Conservation (phyloP, 306 rosid species). For the Cicer chorassanicum region DNA sequence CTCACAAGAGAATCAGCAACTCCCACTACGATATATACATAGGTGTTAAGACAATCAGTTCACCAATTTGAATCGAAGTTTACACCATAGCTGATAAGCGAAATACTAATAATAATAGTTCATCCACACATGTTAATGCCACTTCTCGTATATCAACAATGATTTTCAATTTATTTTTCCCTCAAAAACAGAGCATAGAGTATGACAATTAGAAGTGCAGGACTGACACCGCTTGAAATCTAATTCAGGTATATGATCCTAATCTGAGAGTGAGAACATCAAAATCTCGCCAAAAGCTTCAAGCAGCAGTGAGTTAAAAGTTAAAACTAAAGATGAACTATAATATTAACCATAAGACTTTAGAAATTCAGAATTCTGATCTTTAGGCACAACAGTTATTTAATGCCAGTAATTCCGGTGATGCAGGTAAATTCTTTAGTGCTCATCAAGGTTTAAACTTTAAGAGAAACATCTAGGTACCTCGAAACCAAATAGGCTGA, state of each 20-base stretch:
- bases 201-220: not conserved
- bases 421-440: not conserved
- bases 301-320: not conserved
- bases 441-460: not conserved
- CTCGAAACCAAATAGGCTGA: constrained; percentile 14
- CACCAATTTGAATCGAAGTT: not conserved
- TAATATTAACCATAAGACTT: not conserved
- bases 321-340: not conserved
- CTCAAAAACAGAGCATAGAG: not conserved
- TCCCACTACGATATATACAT: not conserved
- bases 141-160: constrained; percentile 10
- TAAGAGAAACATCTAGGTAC: constrained; percentile 2
- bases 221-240: not conserved
- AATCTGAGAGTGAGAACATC: not conserved
- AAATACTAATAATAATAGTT: not conserved
- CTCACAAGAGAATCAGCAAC: not conserved
- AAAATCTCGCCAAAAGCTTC: not conserved
- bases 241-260: constrained; percentile 6
- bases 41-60: constrained; percentile 7
- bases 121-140: constrained; percentile 1
- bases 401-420: not conserved
- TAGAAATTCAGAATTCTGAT: not conserved
- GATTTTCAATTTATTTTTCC: not conserved
- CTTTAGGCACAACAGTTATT: constrained; percentile 18
- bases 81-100: not conserved